Evolutionary conservation across 345 rosid genomes (phyloP), one percentile per base, ranked within the genome.

Genomic region (Schrenkiella parvula): DNA sequence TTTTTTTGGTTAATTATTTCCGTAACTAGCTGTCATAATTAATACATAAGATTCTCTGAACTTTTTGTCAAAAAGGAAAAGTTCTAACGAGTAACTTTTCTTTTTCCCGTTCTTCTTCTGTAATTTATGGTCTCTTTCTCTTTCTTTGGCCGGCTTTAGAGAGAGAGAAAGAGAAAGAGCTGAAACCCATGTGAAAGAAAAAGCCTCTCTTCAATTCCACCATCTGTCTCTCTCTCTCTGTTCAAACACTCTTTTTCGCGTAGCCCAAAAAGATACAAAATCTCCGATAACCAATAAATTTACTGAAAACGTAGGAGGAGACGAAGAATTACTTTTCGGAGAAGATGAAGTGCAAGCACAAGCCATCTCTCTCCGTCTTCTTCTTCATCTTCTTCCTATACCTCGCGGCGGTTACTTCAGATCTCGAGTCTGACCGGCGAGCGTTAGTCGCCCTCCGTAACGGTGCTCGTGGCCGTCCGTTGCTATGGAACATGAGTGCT

Each of bases 381-480:
- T 11, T 72, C 37, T 26, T 44, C 60, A 5, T 76, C 37, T 43
- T 71, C 4, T 23, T 72, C 6, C 35, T 72, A 7, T 59, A 7
- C 8, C 43, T 67, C 15, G 46, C 53, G 21, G 71, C 48, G 29
- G 79, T 84, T 6, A 64, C 19, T 26, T 81, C 97, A 75, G 97
- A 93, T 77, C 91, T 89, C 32, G 87, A 82, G 9, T 84, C 91
- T 43, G 99, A 95, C 77, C 84, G 84, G 43, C 75, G 80, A 5
- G 97, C 93, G 1, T 81, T 91, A 29, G 12, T 91, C 68, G 13
- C 74, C 46, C 82, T 95, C 18, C 93, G 93, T 21, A 64, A 77
- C 9, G 71, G 88, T 21, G 85, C 88, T 8, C 81, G 80, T 25
- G 99, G 99, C 3, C 88, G 96, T 9, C 64, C 85, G 0, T 82